phyloP scores from a whole-genome alignment of 140 eudicot genomes.

The Stevia rebaudiana region DNA sequence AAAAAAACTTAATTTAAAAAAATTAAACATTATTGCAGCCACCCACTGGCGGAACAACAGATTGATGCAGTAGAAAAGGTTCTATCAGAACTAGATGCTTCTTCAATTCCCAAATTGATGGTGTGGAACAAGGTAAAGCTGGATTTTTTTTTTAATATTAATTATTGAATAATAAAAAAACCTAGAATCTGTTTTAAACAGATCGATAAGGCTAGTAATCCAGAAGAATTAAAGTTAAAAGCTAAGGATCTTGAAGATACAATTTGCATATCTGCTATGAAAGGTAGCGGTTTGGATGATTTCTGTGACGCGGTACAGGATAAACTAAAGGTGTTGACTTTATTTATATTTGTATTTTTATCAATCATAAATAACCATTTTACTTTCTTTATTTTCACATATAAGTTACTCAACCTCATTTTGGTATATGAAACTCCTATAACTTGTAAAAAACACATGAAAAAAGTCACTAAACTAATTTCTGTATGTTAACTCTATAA shows the following conservation, averaged over 20 bases:
- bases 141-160: background rate
- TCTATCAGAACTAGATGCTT: slow-evolving; percentile 68
- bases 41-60: slow-evolving; percentile 90
- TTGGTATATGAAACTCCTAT: too few species aligned
- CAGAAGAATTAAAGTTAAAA: slow-evolving; percentile 54
- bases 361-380: background rate
- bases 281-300: slow-evolving; percentile 80
- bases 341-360: background rate
- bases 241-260: slow-evolving; percentile 63
- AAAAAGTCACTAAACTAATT: too few species aligned
- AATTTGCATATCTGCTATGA: slow-evolving; percentile 84
- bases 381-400: too few species aligned
- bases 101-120: slow-evolving; percentile 72
- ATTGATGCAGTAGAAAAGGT: slow-evolving; percentile 86
- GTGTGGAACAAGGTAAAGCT: slow-evolving; percentile 85
- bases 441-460: too few species aligned
- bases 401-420: too few species aligned
- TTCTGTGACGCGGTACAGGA: slow-evolving; percentile 79
- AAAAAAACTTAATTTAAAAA: background rate
- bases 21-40: slow-evolving; percentile 45
- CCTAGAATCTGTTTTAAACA: slow-evolving; percentile 21
- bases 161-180: background rate
- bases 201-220: slow-evolving; percentile 84
- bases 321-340: slow-evolving; percentile 57
- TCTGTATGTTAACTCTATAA: too few species aligned